phyloP scores from a whole-genome alignment of 306 rosid genomes.

The Cucumis hystrix region DNA sequence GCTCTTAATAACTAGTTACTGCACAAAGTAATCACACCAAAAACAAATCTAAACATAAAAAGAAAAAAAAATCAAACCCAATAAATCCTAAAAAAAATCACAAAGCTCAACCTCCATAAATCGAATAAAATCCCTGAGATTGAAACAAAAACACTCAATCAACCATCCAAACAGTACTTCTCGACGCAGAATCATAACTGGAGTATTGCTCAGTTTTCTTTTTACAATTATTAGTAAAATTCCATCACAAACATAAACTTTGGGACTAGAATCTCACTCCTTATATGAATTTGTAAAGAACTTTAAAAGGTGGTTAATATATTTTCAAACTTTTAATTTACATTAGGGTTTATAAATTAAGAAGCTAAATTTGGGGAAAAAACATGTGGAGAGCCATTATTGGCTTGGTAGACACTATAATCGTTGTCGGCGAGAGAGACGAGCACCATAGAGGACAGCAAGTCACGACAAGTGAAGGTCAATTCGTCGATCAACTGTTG shows the following conservation, averaged over 20 bases:
- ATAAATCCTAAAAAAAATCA: not conserved
- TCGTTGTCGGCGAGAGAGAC: constrained; percentile 78
- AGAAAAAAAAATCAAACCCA: not conserved
- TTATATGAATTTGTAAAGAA: no score
- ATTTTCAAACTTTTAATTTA: no score
- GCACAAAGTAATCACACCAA: not conserved
- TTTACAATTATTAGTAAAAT: no score
- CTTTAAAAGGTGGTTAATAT: no score
- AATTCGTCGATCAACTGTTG: constrained; percentile 17
- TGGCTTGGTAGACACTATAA: constrained; percentile 24
- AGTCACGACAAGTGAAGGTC: constrained; percentile 20
- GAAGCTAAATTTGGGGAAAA: not conserved
- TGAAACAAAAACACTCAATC: not conserved
- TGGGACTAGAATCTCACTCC: no score
- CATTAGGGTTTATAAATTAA: not conserved
- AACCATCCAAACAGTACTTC: no score
- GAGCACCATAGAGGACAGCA: constrained; percentile 42
- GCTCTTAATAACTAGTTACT: not conserved
- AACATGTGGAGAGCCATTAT: constrained; percentile 40
- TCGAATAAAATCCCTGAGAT: not conserved
- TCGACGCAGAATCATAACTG: no score
- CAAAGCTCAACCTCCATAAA: not conserved
- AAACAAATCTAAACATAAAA: not conserved
- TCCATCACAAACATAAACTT: no score
- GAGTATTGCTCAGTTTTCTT: no score